Evolutionary conservation across 208 protist species (phyloP).

Genomic region (Polymyxa betae): DNA sequence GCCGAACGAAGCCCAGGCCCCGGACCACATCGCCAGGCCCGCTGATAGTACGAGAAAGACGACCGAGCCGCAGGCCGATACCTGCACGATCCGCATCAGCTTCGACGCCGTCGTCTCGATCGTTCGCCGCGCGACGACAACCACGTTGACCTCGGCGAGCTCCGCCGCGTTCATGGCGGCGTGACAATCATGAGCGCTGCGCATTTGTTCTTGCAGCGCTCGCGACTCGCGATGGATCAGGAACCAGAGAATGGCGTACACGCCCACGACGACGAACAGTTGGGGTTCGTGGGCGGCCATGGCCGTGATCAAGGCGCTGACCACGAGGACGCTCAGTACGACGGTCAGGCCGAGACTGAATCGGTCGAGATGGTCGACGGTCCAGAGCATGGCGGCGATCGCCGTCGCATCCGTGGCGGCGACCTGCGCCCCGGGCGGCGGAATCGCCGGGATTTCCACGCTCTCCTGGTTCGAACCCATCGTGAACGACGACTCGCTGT

Average conservation of each 20-base stretch:
- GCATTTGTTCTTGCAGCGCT: neutral
- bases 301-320: neutral
- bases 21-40: neutral
- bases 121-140: neutral
- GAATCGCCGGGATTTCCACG: neutral
- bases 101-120: neutral
- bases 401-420: neutral
- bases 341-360: neutral
- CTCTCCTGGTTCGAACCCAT: neutral
- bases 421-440: neutral
- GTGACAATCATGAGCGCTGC: neutral
- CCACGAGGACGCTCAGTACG: neutral
- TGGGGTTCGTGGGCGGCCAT: neutral
- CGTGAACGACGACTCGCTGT: neutral
- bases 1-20: neutral
- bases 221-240: neutral
- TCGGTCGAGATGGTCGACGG: neutral
- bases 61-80: neutral
- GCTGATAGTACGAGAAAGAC: neutral
- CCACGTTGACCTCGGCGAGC: neutral
- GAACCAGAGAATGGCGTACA: neutral
- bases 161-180: neutral
- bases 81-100: neutral
- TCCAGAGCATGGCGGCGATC: neutral
- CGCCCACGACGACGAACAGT: neutral